A percentile compares a stretch with the other conserved stretches of the same genome.
Evolutionary conservation across 1,284 basidiomycete genomes (phyloP).

Genomic region (Tetrapyrgos nigripes): DNA sequence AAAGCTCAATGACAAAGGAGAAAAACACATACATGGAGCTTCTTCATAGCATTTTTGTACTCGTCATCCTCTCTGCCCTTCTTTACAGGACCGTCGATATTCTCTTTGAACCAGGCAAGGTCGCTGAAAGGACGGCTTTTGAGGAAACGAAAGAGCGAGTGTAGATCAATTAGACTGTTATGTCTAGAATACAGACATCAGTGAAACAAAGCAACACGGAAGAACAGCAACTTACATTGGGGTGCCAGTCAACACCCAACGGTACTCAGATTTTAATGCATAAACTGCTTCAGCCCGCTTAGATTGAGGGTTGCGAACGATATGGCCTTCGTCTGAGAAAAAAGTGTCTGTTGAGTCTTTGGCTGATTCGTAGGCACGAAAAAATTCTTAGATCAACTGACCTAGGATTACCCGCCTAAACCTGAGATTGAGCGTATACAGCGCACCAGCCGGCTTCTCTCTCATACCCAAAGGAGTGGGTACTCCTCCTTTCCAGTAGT

Average conservation of each 20-base stretch:
- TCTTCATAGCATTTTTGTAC: too few relatives aligned
- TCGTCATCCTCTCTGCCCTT: background rate
- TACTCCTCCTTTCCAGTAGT: background rate
- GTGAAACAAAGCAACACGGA: background rate
- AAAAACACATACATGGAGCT: too few relatives aligned
- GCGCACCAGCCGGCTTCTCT: background rate
- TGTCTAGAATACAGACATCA: background rate
- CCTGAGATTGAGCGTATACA: background rate
- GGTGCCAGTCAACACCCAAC: slow-evolving; percentile 14
- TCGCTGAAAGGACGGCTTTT: background rate
- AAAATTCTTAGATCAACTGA: background rate
- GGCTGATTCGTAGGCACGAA: too few relatives aligned
- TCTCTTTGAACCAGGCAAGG: background rate
- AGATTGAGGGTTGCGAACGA: slow-evolving; percentile 5
- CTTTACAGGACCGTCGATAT: background rate
- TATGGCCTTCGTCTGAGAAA: slow-evolving; percentile 11
- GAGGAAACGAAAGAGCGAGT: background rate
- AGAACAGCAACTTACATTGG: slow-evolving; percentile 6
- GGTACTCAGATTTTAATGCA: background rate
- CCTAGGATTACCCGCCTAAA: background rate
- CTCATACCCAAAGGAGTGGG: background rate
- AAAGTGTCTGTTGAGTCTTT: too few relatives aligned
- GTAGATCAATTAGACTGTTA: background rate
- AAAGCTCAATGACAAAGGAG: too few relatives aligned
- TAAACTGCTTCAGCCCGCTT: slow-evolving; percentile 5